Evolutionary conservation across 805 yeast genomes (phyloP).

Genomic region (Metschnikowia matae): DNA sequence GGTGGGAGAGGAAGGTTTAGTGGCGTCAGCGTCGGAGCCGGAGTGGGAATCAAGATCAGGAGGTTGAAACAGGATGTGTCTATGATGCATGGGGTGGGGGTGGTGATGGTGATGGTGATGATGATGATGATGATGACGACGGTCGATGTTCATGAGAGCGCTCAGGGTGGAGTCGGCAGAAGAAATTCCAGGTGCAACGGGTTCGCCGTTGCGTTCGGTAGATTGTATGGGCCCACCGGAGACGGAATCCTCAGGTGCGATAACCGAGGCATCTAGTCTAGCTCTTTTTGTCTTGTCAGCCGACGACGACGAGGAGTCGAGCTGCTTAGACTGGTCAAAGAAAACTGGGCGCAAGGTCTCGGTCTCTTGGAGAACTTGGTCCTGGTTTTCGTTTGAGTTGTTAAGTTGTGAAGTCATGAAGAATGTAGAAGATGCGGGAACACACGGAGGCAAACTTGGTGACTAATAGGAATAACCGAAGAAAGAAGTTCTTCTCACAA

Average conservation of each 20-base stretch:
- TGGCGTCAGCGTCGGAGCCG: not conserved
- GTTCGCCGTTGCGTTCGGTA: not conserved
- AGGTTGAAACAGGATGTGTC: constrained; percentile 21
- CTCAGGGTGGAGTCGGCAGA: constrained; percentile 1
- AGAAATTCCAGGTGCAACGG: constrained; percentile 7
- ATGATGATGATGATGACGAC: constrained; percentile 5
- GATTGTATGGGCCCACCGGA: not conserved
- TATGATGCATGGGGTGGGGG: constrained; percentile 12
- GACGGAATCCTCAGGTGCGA: constrained; percentile 12
- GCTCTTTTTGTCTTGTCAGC: constrained; percentile 15
- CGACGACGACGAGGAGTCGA: constrained; percentile 14
- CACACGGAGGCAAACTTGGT: constrained; percentile 1
- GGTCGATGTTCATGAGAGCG: constrained; percentile 7
- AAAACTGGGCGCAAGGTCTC: constrained; percentile 33
- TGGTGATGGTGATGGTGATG: constrained; percentile 5
- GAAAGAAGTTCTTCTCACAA: not conserved
- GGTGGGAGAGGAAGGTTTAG: constrained; percentile 1
- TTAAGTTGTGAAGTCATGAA: constrained; percentile 30
- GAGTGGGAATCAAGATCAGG: constrained; percentile 16
- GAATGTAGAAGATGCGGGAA: constrained; percentile 6
- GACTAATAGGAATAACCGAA: constrained; percentile 1
- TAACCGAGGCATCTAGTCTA: constrained; percentile 17
- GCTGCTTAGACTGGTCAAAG: constrained; percentile 23
- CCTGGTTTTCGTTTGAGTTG: constrained; percentile 29
- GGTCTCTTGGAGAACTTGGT: constrained; percentile 27